A percentile compares a stretch with the other conserved stretches of the same genome.
phyloP scores from a whole-genome alignment of 352 stramenopile genomes.

The Globisporangium mamillatum region DNA sequence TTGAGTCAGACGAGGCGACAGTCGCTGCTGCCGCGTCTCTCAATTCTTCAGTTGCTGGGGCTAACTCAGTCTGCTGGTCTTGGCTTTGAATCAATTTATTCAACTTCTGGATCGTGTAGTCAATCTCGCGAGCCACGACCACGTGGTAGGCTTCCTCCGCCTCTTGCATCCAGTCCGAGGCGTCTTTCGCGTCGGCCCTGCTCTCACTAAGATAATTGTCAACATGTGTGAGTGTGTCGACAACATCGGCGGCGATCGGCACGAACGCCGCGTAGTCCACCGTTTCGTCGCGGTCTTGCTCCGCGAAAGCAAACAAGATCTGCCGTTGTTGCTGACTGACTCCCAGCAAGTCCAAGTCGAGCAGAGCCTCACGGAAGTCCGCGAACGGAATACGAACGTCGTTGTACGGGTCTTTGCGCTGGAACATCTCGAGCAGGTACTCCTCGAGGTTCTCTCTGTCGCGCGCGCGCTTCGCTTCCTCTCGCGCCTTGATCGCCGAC shows the following conservation, averaged over 20 bases:
- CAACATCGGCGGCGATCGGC: conserved; percentile 41
- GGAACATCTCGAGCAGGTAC: conserved; percentile 54
- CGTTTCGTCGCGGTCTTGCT: conserved; percentile 56
- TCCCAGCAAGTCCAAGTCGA: conserved; percentile 33
- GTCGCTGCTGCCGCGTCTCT: conserved; percentile 14
- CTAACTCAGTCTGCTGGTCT: conserved; percentile 14
- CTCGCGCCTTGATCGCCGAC: conserved; percentile 28
- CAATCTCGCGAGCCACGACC: conserved; percentile 28
- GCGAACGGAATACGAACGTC: conserved; percentile 49
- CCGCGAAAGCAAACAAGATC: conserved; percentile 51
- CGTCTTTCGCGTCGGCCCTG: conserved; percentile 17
- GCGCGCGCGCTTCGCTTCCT: conserved; percentile 35
- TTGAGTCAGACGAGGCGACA: conserved; percentile 11
- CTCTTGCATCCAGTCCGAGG: conserved; percentile 12
- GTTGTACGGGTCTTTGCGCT: conserved; percentile 64
- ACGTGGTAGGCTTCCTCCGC: conserved; percentile 34
- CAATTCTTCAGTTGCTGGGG: not conserved
- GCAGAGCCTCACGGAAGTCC: conserved; percentile 39
- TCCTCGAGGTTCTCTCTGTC: conserved; percentile 43
- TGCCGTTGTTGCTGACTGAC: conserved; percentile 31
- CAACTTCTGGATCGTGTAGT: conserved; percentile 45
- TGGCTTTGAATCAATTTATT: conserved; percentile 34
- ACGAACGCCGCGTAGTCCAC: conserved; percentile 53
- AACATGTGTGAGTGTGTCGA: conserved; percentile 38
- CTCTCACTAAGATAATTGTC: not conserved